Percentiles rank a stretch among this genome's conserved stretches.
Evolutionary conservation across 2,329 filamentous ascomycete species (phyloP).

Genomic region (Fusarium globosum): DNA sequence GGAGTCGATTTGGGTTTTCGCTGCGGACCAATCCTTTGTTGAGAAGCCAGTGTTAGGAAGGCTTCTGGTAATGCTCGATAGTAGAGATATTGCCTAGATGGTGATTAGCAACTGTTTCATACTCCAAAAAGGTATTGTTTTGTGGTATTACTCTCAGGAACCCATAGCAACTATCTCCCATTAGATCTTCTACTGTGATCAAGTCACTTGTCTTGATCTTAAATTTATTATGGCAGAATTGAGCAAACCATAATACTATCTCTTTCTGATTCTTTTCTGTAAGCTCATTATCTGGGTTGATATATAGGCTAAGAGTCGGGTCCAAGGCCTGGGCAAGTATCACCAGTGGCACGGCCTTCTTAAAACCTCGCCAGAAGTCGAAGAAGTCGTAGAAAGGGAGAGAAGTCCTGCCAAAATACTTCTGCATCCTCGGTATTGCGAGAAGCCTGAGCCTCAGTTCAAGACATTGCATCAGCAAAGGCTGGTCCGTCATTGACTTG

Average conservation of each 20-base stretch:
- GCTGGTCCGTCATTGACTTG: background rate
- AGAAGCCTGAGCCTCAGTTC: background rate
- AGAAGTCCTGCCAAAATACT: background rate
- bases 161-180: too few species aligned
- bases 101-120: too few species aligned
- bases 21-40: background rate
- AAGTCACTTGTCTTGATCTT: background rate
- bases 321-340: background rate
- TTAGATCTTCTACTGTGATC: background rate
- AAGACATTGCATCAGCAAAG: background rate
- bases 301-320: background rate
- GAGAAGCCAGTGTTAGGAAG: too few species aligned
- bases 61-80: too few species aligned
- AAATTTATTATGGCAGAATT: background rate
- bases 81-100: too few species aligned
- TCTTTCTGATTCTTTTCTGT: background rate
- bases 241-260: background rate
- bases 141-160: background rate
- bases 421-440: background rate
- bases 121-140: rapidly evolving
- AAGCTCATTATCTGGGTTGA: background rate
- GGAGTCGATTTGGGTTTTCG: background rate
- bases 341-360: background rate
- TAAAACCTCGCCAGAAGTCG: background rate
- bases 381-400: background rate